Evolutionary conservation across 352 stramenopile genomes (phyloP).

Genomic region (Halophytophthora batemanensis): DNA sequence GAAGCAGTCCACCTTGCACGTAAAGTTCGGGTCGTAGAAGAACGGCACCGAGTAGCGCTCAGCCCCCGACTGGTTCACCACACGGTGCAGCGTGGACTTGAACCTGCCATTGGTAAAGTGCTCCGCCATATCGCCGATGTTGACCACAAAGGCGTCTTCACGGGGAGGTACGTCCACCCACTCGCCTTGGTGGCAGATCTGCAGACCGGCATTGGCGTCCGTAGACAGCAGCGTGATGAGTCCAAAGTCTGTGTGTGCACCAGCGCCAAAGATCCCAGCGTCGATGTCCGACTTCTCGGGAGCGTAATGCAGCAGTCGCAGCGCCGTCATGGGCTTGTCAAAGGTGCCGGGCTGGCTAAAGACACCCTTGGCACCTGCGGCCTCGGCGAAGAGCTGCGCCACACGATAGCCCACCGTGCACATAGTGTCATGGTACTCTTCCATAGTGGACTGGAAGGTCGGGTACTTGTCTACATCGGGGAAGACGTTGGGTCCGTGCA

Average conservation of each 20-base stretch:
- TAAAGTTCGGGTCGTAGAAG: conserved; percentile 70
- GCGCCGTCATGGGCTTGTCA: conserved; percentile 75
- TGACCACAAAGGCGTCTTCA: conserved; percentile 54
- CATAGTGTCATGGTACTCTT: conserved; percentile 53
- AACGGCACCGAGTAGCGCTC: conserved; percentile 50
- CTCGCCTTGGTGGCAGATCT: conserved; percentile 36
- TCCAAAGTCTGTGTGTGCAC: conserved; percentile 56
- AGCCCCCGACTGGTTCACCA: conserved; percentile 25
- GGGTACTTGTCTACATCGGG: conserved; percentile 40
- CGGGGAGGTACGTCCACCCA: conserved; percentile 45
- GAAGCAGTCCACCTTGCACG: conserved; percentile 50
- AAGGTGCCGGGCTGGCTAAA: conserved; percentile 58
- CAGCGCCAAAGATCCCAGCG: conserved; percentile 68
- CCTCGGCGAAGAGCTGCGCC: conserved; percentile 55
- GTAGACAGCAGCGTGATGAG: conserved; percentile 47
- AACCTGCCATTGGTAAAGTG: conserved; percentile 61
- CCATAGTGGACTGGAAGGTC: conserved; percentile 43
- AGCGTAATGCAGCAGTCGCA: conserved; percentile 75
- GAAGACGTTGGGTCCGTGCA: conserved; percentile 70
- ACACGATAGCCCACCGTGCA: conserved; percentile 45
- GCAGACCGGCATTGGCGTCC: conserved; percentile 43
- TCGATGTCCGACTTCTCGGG: conserved; percentile 57
- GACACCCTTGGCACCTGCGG: conserved; percentile 38
- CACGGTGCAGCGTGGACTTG: conserved; percentile 46
- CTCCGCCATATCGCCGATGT: conserved; percentile 61